A percentile compares a stretch with the other conserved stretches of the same genome.
Evolutionary conservation across 345 rosid genomes (phyloP).

Genomic region (Psidium friedrichsthalianum): DNA sequence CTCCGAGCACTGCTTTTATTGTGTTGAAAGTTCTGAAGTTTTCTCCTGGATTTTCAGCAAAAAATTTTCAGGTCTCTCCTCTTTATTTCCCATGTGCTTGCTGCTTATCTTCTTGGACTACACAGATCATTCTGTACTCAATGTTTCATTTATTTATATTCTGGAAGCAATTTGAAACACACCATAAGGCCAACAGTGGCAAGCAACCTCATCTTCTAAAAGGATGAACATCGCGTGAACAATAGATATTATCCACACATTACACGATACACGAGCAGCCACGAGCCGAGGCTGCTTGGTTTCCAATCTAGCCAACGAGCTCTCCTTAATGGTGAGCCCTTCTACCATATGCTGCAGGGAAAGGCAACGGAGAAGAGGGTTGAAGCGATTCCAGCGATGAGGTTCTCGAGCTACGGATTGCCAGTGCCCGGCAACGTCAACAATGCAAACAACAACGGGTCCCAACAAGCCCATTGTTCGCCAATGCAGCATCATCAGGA

Average conservation of each 20-base stretch:
- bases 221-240: background rate
- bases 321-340: background rate
- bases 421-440: conserved; percentile 14
- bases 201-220: background rate
- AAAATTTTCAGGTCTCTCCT: background rate
- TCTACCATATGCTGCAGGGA: conserved; percentile 15
- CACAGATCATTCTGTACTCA: background rate
- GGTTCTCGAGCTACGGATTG: conserved; percentile 26
- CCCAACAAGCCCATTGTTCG: conserved; percentile 22
- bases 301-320: background rate
- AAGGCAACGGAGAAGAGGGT: conserved; percentile 29
- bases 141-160: background rate
- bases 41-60: background rate
- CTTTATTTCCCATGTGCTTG: background rate
- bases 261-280: background rate
- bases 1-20: background rate
- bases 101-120: background rate
- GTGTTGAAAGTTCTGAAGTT: background rate
- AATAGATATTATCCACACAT: background rate
- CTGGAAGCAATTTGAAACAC: background rate
- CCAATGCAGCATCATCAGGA: conserved; percentile 99
- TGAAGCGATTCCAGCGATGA: conserved; percentile 7
- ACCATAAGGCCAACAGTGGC: background rate
- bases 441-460: background rate
- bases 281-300: background rate